These are phyloP conservation scores for Saxophila tyrrhenica DNA, from an alignment of 495 filamentous ascomycete species.

Conservation along the genomic window DNA sequence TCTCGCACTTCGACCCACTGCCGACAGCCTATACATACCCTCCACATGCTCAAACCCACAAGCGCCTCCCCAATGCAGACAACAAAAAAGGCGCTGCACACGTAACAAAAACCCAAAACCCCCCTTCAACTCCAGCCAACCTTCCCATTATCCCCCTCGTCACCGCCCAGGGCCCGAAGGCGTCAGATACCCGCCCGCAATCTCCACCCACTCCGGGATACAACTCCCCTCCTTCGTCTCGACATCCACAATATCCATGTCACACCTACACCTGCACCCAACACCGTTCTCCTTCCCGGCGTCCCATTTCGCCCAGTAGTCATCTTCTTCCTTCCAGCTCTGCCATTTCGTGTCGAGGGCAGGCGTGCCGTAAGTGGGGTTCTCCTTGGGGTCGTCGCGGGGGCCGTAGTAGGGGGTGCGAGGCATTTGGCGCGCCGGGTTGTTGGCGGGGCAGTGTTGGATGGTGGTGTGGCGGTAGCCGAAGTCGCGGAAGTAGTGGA, in stretches of 20 bases:
- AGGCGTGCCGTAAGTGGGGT: not conserved
- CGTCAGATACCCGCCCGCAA: constrained; percentile 65
- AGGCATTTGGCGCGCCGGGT: constrained; percentile 76
- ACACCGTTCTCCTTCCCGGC: constrained; percentile 89
- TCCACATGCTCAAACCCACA: not conserved
- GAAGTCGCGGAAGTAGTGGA: constrained; percentile 99
- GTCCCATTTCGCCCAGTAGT: constrained; percentile 89
- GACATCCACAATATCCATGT: constrained; percentile 96
- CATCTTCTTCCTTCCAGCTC: constrained; percentile 83
- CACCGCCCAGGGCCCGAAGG: constrained; percentile 6
- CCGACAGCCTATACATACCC: not conserved
- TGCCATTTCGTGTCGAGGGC: constrained; percentile 30
- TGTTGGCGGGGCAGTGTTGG: constrained; percentile 96
- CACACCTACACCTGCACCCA: constrained; percentile 90
- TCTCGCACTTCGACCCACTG: not conserved
- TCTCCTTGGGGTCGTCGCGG: constrained; percentile 43
- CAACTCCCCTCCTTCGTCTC: constrained; percentile 96
- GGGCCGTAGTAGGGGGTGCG: constrained; percentile 75
- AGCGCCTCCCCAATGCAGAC: not conserved
- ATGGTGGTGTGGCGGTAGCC: constrained; percentile 98
- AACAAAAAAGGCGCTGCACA: not conserved
- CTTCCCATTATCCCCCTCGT: not conserved
- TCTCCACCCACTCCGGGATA: constrained; percentile 92
- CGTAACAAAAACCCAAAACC: not conserved
- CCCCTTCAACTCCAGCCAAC: no score